Evolutionary conservation across 148 eudicot genomes (phyloP).

Genomic region (Rhododendron williamsianum): DNA sequence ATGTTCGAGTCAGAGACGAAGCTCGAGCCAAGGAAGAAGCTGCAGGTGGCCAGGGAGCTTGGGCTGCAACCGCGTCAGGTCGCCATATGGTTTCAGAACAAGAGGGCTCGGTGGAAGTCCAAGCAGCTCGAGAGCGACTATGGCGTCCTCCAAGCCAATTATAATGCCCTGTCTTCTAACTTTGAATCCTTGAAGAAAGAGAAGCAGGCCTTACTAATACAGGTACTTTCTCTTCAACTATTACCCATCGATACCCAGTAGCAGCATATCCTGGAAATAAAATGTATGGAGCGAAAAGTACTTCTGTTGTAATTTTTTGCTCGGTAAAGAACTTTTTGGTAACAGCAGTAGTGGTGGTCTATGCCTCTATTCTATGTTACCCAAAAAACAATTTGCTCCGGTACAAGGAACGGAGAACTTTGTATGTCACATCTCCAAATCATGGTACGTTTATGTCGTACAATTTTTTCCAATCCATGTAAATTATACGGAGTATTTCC

Average conservation of each 20-base stretch:
- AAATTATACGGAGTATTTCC: too few species aligned
- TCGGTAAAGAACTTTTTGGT: not conserved
- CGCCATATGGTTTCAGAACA: constrained; percentile 81
- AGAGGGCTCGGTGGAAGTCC: constrained; percentile 64
- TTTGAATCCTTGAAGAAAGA: constrained; percentile 44
- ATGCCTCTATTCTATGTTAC: not conserved
- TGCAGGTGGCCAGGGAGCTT: constrained; percentile 52
- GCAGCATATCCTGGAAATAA: not conserved
- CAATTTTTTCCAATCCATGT: not conserved
- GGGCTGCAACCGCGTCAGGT: constrained; percentile 62
- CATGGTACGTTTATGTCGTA: not conserved
- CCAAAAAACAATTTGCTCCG: not conserved
- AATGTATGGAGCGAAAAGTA: not conserved
- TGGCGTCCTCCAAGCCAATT: constrained; percentile 30
- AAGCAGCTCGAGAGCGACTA: constrained; percentile 57
- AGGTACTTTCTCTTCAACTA: constrained; percentile 19
- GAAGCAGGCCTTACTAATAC: constrained; percentile 35
- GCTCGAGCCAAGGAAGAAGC: constrained; percentile 58
- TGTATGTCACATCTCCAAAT: not conserved
- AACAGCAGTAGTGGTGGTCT: not conserved
- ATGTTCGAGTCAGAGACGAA: constrained; percentile 55
- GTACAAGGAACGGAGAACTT: not conserved
- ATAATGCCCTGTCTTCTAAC: constrained; percentile 37
- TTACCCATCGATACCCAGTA: not conserved
- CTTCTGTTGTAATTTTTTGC: not conserved